phyloP scores from a whole-genome alignment of 2,329 filamentous ascomycete species.

The Emergomyces pasteurianus region DNA sequence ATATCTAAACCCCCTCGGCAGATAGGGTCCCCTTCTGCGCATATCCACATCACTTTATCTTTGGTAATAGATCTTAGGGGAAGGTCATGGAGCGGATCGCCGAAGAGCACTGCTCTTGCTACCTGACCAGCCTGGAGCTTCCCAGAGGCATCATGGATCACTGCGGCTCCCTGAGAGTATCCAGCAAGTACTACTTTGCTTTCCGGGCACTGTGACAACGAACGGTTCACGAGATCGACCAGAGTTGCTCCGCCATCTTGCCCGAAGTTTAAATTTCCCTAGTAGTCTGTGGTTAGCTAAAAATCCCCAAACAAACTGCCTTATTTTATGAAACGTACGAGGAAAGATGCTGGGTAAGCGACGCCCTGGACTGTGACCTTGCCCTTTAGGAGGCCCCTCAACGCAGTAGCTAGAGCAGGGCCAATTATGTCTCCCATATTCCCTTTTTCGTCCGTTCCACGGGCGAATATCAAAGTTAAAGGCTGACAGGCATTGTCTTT shows the following conservation, averaged over 20 bases:
- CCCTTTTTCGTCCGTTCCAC: conserved; percentile 30
- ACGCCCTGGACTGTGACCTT: conserved; percentile 24
- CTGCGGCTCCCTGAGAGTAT: conserved; percentile 26
- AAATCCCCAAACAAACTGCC: conserved; percentile 21
- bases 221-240: conserved; percentile 19
- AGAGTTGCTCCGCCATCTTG: conserved; percentile 20
- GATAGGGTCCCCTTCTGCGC: conserved; percentile 40
- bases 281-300: conserved; percentile 3
- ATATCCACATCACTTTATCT: conserved; percentile 37
- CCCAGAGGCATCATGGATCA: conserved; percentile 21
- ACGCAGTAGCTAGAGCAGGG: conserved; percentile 21
- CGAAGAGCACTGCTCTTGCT: conserved; percentile 34
- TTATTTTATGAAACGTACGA: conserved; percentile 12
- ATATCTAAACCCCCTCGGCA: conserved; percentile 36
- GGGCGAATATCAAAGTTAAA: conserved; percentile 34
- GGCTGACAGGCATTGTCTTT: conserved; percentile 29
- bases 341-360: conserved; percentile 19
- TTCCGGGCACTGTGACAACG: conserved; percentile 20
- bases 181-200: conserved; percentile 25
- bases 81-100: conserved; percentile 33
- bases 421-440: conserved; percentile 34
- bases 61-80: conserved; percentile 29
- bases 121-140: conserved; percentile 22
- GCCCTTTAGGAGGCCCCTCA: conserved; percentile 15
- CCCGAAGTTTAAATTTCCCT: conserved; percentile 20